These are phyloP conservation scores for Poa annua DNA, from an alignment of 176 grass and related monocot species.

Conservation along the genomic window DNA sequence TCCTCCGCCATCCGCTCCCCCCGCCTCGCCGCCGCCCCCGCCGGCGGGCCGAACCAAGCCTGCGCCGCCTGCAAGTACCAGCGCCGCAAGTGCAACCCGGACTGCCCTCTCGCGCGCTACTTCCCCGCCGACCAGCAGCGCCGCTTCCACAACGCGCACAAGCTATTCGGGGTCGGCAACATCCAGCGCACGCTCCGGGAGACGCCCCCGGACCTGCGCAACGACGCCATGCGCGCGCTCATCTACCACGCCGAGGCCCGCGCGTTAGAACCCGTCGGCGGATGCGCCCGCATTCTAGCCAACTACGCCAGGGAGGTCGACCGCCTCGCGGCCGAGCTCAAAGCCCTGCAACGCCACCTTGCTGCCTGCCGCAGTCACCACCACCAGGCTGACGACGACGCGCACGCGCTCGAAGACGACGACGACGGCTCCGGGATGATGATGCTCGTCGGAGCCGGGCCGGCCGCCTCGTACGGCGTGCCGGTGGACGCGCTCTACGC, in stretches of 20 bases:
- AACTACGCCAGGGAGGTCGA: background rate
- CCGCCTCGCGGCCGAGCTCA: background rate
- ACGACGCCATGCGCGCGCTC: constrained; percentile 56
- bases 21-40: background rate
- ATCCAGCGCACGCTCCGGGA: constrained; percentile 45
- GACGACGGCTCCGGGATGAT: constrained; percentile 16
- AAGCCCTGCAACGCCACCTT: background rate
- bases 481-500: constrained; percentile 31
- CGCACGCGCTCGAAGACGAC: background rate
- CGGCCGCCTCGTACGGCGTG: background rate
- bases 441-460: background rate
- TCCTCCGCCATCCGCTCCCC: constrained; percentile 11
- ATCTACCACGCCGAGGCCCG: constrained; percentile 58
- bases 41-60: constrained; percentile 38
- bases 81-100: constrained; percentile 58
- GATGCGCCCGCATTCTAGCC: constrained; percentile 21
- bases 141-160: constrained; percentile 59
- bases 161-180: constrained; percentile 70
- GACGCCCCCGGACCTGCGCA: constrained; percentile 19
- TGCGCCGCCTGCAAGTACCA: constrained; percentile 82
- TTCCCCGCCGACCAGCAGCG: constrained; percentile 72
- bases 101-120: constrained; percentile 63
- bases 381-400: background rate
- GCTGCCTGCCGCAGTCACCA: constrained; percentile 15
- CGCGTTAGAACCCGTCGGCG: constrained; percentile 45